Base-by-base conservation (phyloP, 345 rosid species). In the Eucalyptus grandis region DNA sequence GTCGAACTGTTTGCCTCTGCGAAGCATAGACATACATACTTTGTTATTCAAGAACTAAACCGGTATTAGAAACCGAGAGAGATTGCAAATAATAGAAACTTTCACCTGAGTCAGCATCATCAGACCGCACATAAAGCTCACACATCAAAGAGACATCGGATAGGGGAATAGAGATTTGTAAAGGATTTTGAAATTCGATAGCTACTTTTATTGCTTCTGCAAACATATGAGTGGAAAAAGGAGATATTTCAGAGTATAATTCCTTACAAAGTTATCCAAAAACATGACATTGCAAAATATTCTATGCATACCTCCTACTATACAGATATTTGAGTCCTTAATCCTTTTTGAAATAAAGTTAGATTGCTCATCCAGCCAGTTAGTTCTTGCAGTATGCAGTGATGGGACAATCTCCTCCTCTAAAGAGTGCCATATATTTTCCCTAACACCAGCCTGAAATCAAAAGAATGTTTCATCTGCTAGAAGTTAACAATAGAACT, bases 301-400 rank as follows among this genome's bases (percentile, higher is more conserved):
- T 90, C 93, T 91, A 92, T 93, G 89, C 96, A 92, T 96, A 98
- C 99, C 99, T 96, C 99, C 99, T 88, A 96, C 96, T 89, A 98
- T 96, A 93, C 99, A 98, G 92, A 98, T 91, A 90, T 95, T 97
- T 88, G 98, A 94, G 91, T 96, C 97, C 92, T 91, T 94, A 89
- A 92, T 92, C 81, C 91, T 92, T 91, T 93, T 96, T 19, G 97
- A 93, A 56, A 96, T 90, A 90, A 95, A 93, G 92, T 95, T 96
- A 88, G 99, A 95, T 88, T 97, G 99, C 72, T 97, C 91, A 85
- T 98, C 99, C 95, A 98, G 93, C 99, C 99, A 98, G 91, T 97
- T 97, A 88, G 95, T 93, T 94, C 94, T 96, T 89, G 93, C 92
- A 91, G 94, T 92, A 90, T 97, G 90, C 88, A 93, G 90, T 65